Evolutionary conservation across 305 asterid genomes (phyloP).

Genomic region (Lippia alba): DNA sequence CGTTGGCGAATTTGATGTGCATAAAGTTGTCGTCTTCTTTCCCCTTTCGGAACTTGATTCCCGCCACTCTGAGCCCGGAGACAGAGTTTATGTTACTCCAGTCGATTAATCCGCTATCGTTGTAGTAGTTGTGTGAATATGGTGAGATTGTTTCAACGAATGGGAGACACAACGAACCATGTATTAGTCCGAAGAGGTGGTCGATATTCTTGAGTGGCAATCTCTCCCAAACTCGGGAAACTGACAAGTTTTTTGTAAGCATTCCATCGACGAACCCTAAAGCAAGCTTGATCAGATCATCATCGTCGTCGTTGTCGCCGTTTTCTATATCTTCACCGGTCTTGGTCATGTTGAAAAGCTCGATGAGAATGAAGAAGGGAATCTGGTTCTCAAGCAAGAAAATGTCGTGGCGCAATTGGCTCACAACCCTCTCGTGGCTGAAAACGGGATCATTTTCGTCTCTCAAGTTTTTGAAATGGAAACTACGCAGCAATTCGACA

Average conservation of each 20-base stretch:
- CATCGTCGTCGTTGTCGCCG: neutral
- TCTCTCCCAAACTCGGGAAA: neutral
- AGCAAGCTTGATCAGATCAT: conserved; percentile 6
- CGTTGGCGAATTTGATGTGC: conserved; percentile 19
- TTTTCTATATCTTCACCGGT: no score
- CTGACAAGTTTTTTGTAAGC: neutral
- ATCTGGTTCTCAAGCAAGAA: conserved; percentile 30
- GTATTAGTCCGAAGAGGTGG: conserved; percentile 22
- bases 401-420: conserved; percentile 27
- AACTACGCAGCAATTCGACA: conserved; percentile 24
- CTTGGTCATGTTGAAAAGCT: conserved; percentile 29
- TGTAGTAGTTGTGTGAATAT: no score
- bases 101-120: neutral
- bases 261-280: neutral
- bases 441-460: conserved; percentile 3
- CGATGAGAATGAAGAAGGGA: conserved; percentile 22
- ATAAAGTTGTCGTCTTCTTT: neutral
- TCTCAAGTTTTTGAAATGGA: neutral
- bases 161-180: neutral
- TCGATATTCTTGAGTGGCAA: neutral
- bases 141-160: neutral
- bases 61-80: conserved; percentile 12
- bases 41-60: conserved; percentile 11
- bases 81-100: conserved; percentile 25
- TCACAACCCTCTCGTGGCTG: conserved; percentile 1